phyloP scores from a whole-genome alignment of 768 basidiomycete genomes.

The Lanmaoa pseudosensibilis region DNA sequence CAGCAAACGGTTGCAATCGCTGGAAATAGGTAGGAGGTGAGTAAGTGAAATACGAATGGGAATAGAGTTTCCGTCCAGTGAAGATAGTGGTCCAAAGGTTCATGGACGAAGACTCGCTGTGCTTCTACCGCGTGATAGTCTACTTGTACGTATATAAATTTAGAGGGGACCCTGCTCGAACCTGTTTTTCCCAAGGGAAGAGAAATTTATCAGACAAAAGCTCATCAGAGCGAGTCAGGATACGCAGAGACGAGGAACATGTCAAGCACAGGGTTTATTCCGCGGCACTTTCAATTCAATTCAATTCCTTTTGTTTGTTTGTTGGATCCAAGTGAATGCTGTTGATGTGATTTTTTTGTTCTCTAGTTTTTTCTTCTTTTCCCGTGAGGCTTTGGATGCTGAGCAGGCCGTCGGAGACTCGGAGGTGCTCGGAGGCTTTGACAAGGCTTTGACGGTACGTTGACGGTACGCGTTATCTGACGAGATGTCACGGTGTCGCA shows the following conservation, averaged over 20 bases:
- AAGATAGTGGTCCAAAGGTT: conserved; percentile 1
- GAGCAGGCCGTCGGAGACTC: not conserved
- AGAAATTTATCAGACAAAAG: not conserved
- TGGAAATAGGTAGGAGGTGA: conserved; percentile 16
- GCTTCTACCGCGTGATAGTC: conserved; percentile 21
- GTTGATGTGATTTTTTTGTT: not conserved
- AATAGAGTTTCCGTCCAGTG: conserved; percentile 18
- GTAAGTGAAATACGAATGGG: not conserved
- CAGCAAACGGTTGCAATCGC: conserved; percentile 6
- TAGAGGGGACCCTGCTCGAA: not conserved
- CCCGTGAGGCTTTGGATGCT: not conserved
- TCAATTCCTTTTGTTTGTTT: not conserved
- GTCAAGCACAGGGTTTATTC: not conserved
- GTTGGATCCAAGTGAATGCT: not conserved
- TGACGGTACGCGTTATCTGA: not conserved
- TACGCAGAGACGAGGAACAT: not conserved
- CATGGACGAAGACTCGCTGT: not conserved
- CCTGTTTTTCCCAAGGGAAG: not conserved
- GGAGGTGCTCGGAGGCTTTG: not conserved
- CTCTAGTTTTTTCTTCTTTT: not conserved
- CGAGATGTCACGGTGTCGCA: conserved; percentile 12
- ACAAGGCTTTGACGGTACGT: not conserved
- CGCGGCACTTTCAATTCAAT: not conserved
- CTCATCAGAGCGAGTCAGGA: not conserved
- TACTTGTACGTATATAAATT: not conserved